These are phyloP conservation scores for Vicia sativa DNA, from an alignment of 306 rosid species.

Conservation along the genomic window DNA sequence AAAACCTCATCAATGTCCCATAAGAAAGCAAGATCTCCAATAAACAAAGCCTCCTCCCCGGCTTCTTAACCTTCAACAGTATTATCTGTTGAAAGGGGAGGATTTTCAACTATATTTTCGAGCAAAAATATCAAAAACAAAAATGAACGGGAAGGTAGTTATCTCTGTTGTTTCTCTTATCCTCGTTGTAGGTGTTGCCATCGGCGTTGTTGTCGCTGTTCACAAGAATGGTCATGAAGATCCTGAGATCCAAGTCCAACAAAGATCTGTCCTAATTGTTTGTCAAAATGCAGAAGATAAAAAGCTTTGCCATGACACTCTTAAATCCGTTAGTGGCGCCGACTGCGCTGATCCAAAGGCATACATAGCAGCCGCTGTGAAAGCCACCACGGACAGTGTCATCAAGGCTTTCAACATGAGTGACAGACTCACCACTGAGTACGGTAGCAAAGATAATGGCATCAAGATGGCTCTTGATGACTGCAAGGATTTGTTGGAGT, in stretches of 20 bases:
- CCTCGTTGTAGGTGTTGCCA: conserved; percentile 65
- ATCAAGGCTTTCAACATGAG: conserved; percentile 58
- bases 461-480: conserved; percentile 56
- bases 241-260: background rate
- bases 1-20: background rate
- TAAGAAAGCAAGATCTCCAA: conserved; percentile 7
- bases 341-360: conserved; percentile 42
- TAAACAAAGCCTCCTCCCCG: background rate
- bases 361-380: conserved; percentile 44
- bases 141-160: conserved; percentile 50
- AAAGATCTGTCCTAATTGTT: conserved; percentile 38
- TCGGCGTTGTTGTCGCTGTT: conserved; percentile 51
- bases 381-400: conserved; percentile 43
- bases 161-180: conserved; percentile 56
- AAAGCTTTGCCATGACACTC: conserved; percentile 50
- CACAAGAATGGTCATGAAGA: background rate
- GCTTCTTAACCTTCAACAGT: background rate
- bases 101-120: background rate
- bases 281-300: conserved; percentile 52
- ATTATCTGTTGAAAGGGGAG: no score
- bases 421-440: conserved; percentile 38
- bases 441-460: conserved; percentile 16
- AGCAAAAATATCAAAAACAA: background rate
- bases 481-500: conserved; percentile 63
- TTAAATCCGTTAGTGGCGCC: conserved; percentile 24